Base-by-base conservation (phyloP, 192 early-diverging fungal genomes). In the Coemansia sp. region DNA sequence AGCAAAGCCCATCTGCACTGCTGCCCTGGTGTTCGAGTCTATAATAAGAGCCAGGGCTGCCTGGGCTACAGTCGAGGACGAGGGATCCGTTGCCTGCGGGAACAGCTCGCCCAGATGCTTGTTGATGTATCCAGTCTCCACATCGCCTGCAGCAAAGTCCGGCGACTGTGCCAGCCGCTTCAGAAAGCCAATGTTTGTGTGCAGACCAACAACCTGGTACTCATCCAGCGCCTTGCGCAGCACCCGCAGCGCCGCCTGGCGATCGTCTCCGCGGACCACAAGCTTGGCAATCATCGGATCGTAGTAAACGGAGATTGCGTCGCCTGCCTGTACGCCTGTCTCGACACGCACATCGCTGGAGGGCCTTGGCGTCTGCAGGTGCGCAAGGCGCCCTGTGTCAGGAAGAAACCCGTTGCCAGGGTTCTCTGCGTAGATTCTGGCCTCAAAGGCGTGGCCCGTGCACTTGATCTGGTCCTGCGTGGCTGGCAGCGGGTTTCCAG, bases 401-500 rank as follows among this genome's bases (percentile, higher is more conserved):
- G 96, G 96, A 56, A 97, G 77, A 75, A 98, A 98, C 65, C 91
- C 87, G 59, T 87, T 90, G 67, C 69, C 84, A 1, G 96, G 94
- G 82, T 97, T 95, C 85, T 98, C 96, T 42, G 96, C 96, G 74
- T 98, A 98, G 67, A 98, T 93, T 71, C 96, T 90, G 5, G 97
- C 94, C 82, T 98, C 97, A 72, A 98, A 97, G n/a, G 97, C 90
- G 72, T 93, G 92, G 21, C 95, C 97, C 52, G 88, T 82, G 67
- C 90, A 85, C 26, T 71, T 59, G 22, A 96, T 80, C 18, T 94
- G 88, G 36, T 89, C 64, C 13, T 83, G 74, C 37, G 80, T 65
- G 66, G 68, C 54, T 13, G 94, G 97, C 41, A 98, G 78, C 10
- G 65, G 73, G 85, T 97, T 97, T 12, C 97, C 97, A 11, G 93